phyloP scores from a whole-genome alignment of 2,329 filamentous ascomycete species.

The Neonectria punicea region DNA sequence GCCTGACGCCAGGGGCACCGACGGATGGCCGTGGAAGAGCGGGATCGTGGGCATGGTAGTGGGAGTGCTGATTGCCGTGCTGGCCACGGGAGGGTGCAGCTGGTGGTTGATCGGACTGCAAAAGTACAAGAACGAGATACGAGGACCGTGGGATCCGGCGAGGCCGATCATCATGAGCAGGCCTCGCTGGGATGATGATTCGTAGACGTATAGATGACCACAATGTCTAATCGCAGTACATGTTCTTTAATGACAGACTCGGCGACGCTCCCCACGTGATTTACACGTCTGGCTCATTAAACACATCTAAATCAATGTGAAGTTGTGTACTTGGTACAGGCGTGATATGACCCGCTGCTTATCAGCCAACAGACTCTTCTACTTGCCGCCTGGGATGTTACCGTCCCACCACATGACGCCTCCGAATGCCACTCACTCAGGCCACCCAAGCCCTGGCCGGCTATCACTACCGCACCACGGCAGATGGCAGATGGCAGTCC shows the following conservation, averaged over 20 bases:
- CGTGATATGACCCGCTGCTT: neutral
- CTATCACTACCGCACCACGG: neutral
- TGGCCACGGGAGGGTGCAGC: slow-evolving; percentile 92
- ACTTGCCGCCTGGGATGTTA: neutral
- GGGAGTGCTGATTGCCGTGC: slow-evolving; percentile 76
- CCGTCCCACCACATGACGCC: neutral
- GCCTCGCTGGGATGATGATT: slow-evolving; percentile 60
- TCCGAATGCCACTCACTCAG: neutral
- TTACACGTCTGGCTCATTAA: neutral
- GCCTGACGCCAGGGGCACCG: slow-evolving; percentile 53
- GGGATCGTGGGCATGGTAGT: slow-evolving; percentile 78
- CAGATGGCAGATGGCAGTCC: neutral
- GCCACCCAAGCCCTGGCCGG: neutral
- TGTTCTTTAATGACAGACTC: neutral
- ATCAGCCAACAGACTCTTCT: neutral
- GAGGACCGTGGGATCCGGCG: slow-evolving; percentile 97
- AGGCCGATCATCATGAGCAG: slow-evolving; percentile 84
- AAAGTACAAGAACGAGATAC: slow-evolving; percentile 99
- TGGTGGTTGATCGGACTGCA: slow-evolving; percentile 98
- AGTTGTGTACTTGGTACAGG: neutral
- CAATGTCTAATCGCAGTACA: slow-evolving; percentile 23
- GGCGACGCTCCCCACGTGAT: neutral
- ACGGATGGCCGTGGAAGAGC: slow-evolving; percentile 61
- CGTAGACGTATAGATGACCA: slow-evolving; percentile 20
- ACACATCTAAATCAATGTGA: neutral